phyloP scores from a whole-genome alignment of 345 rosid species.

The Linum usitatissimum region DNA sequence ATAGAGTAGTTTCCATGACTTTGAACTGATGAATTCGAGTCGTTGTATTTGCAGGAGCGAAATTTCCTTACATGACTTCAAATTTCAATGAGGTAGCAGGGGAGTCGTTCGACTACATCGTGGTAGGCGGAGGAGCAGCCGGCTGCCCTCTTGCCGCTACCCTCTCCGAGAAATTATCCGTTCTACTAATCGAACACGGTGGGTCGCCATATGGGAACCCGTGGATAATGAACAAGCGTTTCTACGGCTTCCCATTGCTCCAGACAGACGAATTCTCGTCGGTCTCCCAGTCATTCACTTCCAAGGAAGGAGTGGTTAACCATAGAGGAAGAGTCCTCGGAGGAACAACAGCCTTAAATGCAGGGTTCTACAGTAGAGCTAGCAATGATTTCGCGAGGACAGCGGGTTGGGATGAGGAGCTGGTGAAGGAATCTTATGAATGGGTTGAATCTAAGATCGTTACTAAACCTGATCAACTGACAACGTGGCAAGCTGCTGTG shows the following conservation, averaged over 20 bases:
- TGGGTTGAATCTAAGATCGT: slow-evolving; percentile 73
- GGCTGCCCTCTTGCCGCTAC: slow-evolving; percentile 69
- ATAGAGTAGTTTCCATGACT: neutral
- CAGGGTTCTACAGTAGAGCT: slow-evolving; percentile 72
- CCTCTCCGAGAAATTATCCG: slow-evolving; percentile 47
- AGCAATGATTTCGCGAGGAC: slow-evolving; percentile 37
- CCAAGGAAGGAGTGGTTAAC: slow-evolving; percentile 40
- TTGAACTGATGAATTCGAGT: neutral
- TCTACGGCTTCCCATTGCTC: slow-evolving; percentile 44
- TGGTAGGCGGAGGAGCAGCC: slow-evolving; percentile 64
- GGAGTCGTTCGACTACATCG: slow-evolving; percentile 58
- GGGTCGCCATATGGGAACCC: slow-evolving; percentile 59
- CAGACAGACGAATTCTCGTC: slow-evolving; percentile 51
- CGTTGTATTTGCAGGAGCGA: slow-evolving; percentile 22
- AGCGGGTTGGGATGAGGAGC: slow-evolving; percentile 50
- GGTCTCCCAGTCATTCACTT: slow-evolving; percentile 46
- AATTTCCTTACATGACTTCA: slow-evolving; percentile 46
- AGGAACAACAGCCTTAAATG: slow-evolving; percentile 61
- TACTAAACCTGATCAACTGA: slow-evolving; percentile 33
- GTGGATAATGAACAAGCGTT: slow-evolving; percentile 24
- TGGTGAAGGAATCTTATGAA: slow-evolving; percentile 47
- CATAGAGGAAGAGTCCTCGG: slow-evolving; percentile 59
- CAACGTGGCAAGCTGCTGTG: slow-evolving; percentile 57
- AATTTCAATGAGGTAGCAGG: slow-evolving; percentile 46
- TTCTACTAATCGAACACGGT: slow-evolving; percentile 53